Base-by-base conservation (phyloP, 169 alveolate species). In the Babesia ovis region DNA sequence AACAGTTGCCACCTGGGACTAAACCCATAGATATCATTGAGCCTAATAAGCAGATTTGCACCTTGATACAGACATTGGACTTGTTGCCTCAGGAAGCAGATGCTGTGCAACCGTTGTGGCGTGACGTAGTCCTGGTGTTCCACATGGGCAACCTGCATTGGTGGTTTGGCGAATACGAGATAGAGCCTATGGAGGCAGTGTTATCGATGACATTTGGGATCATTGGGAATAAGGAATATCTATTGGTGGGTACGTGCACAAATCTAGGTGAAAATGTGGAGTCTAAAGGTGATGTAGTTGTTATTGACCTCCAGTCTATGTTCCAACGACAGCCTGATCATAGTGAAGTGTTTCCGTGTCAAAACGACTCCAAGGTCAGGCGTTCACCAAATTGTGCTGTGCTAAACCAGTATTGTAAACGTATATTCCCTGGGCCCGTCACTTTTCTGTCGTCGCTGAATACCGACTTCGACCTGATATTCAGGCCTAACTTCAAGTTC, bases 201-300 rank as follows among this genome's bases (percentile, higher is more conserved):
- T 46, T 80, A 27, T 80, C 88, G 9, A 3, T 80, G 55, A 51
- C 80, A 16, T 80, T 80, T 22, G 88, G 88, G 23, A 64, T 68
- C 3, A 61, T 80, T n/a, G 75, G 76, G 42, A 58, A 61, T 34
- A 25, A 58, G 45, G 88, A 80, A 34, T 57, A 57, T 61, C 77
- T 80, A 32, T 42, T 80, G 20, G 56, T 71, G 0, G 88, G 88
- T 29, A 80, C 88, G 25, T 55, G 77, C 42, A 68, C 83, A 2
- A 70, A 64, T 61, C 64, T 80, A 27, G 88, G 88, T 31, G 88
- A 80, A 59, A 58, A 70, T 27, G 72, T 80, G 11, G 88, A 80
- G 20, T 61, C 80, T 32, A 80, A 64, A 56, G 83, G 88, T 9
- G 76, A 71, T 20, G 68, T 80, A 11, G 32, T 53, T n/a, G 67